Base-by-base conservation (phyloP, 164 flowering plant genomes). In the Sedum album region DNA sequence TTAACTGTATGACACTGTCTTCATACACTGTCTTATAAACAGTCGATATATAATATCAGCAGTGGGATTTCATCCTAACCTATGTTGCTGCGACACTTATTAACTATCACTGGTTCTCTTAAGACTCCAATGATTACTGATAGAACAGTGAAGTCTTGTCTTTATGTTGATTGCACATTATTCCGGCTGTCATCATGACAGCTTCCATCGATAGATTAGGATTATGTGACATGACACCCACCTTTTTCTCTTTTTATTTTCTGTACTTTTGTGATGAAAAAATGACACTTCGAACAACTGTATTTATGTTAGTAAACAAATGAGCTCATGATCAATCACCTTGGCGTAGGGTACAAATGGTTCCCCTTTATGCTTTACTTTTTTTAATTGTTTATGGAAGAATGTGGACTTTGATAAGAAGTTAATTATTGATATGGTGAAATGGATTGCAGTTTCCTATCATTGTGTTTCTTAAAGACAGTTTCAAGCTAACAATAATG, bases 291-390 rank as follows among this genome's bases (percentile, higher is more conserved):
- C 25, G 5, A 28, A 64, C 66, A 64, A 64, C 39, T 38, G 39
- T 39, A 57, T 57, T 57, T 57, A 57, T 26, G 33, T 28, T 26
- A 28, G 62, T 57, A 57, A 57, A 57, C 31, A 57, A 57, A 13
- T 57, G 33, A 57, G 62, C 62, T 57, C 62, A 57, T 57, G 62
- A 57, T 57, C 33, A 57, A 57, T 53, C 30, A 53, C 33, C 33
- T 26, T 57, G 62, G 62, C 33, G 31, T 57, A 33, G 62, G 62
- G 62, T 6, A 10, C 25, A 55, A 23, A 30, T 31, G 14, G 62
- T 57, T 13, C 62, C n/a, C n/a, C 62, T 57, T 28, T 57, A 9
- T 15, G 62, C 46, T 21, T 35, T 65, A 23, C 30, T 49, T 57
- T 57, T 57, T 13, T 57, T 4, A 44, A 57, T 28, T 57, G 62